Evolutionary conservation across 441 rosid species (phyloP).

Genomic region (Erysimum cheiri): DNA sequence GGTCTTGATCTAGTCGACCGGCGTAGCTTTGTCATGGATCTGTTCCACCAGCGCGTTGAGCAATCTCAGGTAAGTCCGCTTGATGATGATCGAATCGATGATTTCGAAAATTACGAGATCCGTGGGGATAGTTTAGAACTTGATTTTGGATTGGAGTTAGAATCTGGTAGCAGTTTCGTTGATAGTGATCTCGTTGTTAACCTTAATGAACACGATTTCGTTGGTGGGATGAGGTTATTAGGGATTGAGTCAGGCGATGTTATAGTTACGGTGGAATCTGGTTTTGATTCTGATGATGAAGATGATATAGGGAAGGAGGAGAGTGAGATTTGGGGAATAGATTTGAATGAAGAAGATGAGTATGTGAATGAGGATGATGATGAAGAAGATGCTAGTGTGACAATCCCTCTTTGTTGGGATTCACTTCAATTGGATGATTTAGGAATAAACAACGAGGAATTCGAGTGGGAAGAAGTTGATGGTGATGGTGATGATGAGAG

Average conservation of each 20-base stretch:
- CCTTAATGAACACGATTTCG: slow-evolving; percentile 48
- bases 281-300: slow-evolving; percentile 54
- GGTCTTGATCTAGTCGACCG: slow-evolving; percentile 49
- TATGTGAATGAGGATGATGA: slow-evolving; percentile 42
- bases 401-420: slow-evolving; percentile 72
- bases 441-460: slow-evolving; percentile 64
- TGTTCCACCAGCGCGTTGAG: slow-evolving; percentile 86
- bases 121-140: slow-evolving; percentile 51
- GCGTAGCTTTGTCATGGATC: slow-evolving; percentile 87
- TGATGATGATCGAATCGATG: slow-evolving; percentile 13
- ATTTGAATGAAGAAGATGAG: slow-evolving; percentile 57
- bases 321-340: slow-evolving; percentile 38
- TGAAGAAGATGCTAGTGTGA: slow-evolving; percentile 44
- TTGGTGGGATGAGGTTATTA: slow-evolving; percentile 46
- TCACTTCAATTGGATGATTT: slow-evolving; percentile 66
- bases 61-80: slow-evolving; percentile 56
- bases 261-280: slow-evolving; percentile 41
- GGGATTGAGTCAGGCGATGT: slow-evolving; percentile 41
- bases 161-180: slow-evolving; percentile 41
- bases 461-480: slow-evolving; percentile 63
- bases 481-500: slow-evolving; percentile 58
- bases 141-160: slow-evolving; percentile 61
- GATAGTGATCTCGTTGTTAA: slow-evolving; percentile 41
- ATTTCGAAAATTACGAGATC: slow-evolving; percentile 38
- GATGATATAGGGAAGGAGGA: slow-evolving; percentile 48